Evolutionary conservation across 1,139 yeast genomes (phyloP), one percentile per base, ranked within the genome.

Genomic region (Kazachstania sp.): DNA sequence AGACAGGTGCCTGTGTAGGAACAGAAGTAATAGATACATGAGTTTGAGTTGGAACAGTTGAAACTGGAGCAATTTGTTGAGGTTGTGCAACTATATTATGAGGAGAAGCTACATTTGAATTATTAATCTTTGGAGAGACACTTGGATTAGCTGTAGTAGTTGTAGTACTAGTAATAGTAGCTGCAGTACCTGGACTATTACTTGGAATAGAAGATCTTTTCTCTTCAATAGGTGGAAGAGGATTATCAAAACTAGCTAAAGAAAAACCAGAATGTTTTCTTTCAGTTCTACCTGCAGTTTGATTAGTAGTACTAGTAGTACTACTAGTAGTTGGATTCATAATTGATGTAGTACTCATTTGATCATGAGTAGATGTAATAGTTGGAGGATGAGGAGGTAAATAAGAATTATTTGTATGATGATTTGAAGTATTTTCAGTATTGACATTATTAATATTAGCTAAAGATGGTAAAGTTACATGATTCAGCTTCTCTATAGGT

Each of bases 221-320:
- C 13, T 38, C 37, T 8, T 39, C 34, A 6, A 19, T 23, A 11
- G 50, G 42, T 2, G 55, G 57, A 34, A 60, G 43, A 9, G 65
- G 65, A 41, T 60, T 63, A 57, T 55, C 65, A 49, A 50, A 55
- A 49, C 62, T 61, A 19, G 61, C 63, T 19, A 56, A 56, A 4
- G 63, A 59, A 35, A 60, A 52, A 6, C 62, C 61, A 42, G 47
- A 39, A 37, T 47, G 49, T 15, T 41, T 34, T 30, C 37, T 39
- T 36, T 44, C 46, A 1, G 36, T 12, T 20, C 41, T 39, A 12
- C 12, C 37, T 3, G 8, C 15, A n/a, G 30, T 19, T 2, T 16
- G 12, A 36, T 36, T 47, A 15, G 5, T 31, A 18, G 12, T 16
- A n/a, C n/a, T n/a, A 26, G n/a, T 26, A 38, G 15, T 28, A 39